These are phyloP conservation scores for Sonneratia alba DNA, from an alignment of 345 rosid genomes.

Conservation along the genomic window DNA sequence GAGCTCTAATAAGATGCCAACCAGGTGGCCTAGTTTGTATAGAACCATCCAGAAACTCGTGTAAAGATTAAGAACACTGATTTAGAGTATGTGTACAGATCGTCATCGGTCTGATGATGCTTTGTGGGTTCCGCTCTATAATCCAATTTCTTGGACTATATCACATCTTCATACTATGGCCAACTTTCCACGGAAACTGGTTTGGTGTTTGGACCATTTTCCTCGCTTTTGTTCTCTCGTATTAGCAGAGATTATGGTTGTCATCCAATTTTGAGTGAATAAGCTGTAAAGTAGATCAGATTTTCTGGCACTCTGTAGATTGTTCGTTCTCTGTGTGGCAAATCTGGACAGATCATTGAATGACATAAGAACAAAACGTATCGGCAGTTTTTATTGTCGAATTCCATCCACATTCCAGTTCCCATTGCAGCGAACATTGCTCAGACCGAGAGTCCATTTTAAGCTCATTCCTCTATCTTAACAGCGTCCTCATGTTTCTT, in stretches of 20 bases:
- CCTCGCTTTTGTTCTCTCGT: not conserved
- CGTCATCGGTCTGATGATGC: not conserved
- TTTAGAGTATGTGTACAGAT: not conserved
- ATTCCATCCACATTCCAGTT: no score
- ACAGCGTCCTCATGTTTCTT: no score
- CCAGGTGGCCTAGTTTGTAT: not conserved
- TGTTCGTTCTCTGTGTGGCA: not conserved
- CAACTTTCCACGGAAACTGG: not conserved
- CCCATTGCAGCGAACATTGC: no score
- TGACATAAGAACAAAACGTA: no score
- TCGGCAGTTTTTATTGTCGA: not conserved
- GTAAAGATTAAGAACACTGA: not conserved
- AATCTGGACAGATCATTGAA: no score
- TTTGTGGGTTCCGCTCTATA: not conserved
- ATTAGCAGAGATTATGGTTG: no score
- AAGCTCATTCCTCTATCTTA: no score
- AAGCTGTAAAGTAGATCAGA: not conserved
- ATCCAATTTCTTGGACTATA: slow-evolving; percentile 1
- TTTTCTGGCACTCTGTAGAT: not conserved
- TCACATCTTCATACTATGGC: not conserved
- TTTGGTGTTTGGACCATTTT: not conserved
- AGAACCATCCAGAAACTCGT: not conserved
- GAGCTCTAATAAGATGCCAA: not conserved
- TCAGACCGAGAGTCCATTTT: no score
- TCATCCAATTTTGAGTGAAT: not conserved